phyloP scores from a whole-genome alignment of 805 yeast genomes.

The Saturnispora saitoi region DNA sequence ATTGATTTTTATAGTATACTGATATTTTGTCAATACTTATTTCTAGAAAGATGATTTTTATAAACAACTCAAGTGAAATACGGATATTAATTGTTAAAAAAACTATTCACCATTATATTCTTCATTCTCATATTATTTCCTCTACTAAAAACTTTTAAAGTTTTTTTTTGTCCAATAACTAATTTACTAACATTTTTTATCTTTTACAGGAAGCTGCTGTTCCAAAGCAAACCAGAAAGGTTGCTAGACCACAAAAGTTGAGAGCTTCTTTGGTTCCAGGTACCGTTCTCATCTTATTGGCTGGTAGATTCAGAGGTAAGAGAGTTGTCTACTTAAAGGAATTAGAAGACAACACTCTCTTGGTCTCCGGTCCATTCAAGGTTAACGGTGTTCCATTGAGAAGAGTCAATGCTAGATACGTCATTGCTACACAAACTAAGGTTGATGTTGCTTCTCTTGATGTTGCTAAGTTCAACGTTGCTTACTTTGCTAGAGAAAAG shows the following conservation, averaged over 20 bases:
- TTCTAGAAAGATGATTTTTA: too few species aligned
- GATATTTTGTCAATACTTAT: too few species aligned
- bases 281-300: slow-evolving; percentile 91
- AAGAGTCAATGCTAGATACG: slow-evolving; percentile 98
- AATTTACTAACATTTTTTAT: slow-evolving; percentile 8
- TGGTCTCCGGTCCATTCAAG: slow-evolving; percentile 98
- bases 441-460: slow-evolving; percentile 73
- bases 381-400: slow-evolving; percentile 99
- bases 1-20: too few species aligned
- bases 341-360: slow-evolving; percentile 95
- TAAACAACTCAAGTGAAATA: too few species aligned
- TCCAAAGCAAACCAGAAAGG: slow-evolving; percentile 82
- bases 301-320: slow-evolving; percentile 99
- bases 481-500: slow-evolving; percentile 96
- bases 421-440: slow-evolving; percentile 95
- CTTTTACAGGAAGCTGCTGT: slow-evolving; percentile 56
- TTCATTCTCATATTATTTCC: too few species aligned
- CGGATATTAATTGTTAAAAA: too few species aligned
- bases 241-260: slow-evolving; percentile 87
- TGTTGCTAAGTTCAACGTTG: slow-evolving; percentile 84
- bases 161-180: background rate
- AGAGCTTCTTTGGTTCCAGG: slow-evolving; percentile 97
- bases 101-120: too few species aligned
- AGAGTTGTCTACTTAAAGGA: slow-evolving; percentile 97
- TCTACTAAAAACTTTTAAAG: too few species aligned